Evolutionary conservation across 2,329 filamentous ascomycete species (phyloP).

Genomic region (Ophiosphaerella korrae): DNA sequence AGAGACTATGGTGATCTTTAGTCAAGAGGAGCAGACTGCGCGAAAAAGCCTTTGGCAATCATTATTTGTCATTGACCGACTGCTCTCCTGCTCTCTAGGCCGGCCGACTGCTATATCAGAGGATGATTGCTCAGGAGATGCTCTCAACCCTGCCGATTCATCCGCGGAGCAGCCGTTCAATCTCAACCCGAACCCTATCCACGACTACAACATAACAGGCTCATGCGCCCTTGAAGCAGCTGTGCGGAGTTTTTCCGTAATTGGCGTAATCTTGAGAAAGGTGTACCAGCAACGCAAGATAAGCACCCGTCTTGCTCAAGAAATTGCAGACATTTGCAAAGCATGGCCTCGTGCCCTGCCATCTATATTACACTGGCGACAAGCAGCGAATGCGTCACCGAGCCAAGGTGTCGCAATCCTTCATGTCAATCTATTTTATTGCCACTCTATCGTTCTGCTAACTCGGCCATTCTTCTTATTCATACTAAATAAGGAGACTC

Average conservation of each 20-base stretch:
- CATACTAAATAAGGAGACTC: conserved; percentile 55
- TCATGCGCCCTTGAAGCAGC: conserved; percentile 58
- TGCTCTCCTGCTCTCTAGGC: conserved; percentile 67
- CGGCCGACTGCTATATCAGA: conserved; percentile 66
- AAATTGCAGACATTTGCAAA: conserved; percentile 61
- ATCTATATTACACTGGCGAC: conserved; percentile 57
- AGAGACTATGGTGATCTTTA: conserved; percentile 63
- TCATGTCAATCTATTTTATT: conserved; percentile 66
- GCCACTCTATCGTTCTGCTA: conserved; percentile 66
- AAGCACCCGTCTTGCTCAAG: conserved; percentile 61
- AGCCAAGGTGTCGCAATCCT: conserved; percentile 64
- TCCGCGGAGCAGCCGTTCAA: conserved; percentile 24
- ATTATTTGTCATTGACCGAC: conserved; percentile 67
- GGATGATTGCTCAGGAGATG: conserved; percentile 63
- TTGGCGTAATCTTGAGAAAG: conserved; percentile 63
- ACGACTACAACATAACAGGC: conserved; percentile 42
- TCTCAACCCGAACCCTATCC: conserved; percentile 12
- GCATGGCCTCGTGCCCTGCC: conserved; percentile 58
- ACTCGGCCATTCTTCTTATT: conserved; percentile 69
- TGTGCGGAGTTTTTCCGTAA: conserved; percentile 62
- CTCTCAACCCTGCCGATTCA: conserved; percentile 40
- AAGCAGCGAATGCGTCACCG: conserved; percentile 52
- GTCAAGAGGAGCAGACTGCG: conserved; percentile 51
- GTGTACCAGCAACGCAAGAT: conserved; percentile 66
- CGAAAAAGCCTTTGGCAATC: conserved; percentile 68